phyloP scores from a whole-genome alignment of 306 rosid genomes.

The Benincasa hispida region DNA sequence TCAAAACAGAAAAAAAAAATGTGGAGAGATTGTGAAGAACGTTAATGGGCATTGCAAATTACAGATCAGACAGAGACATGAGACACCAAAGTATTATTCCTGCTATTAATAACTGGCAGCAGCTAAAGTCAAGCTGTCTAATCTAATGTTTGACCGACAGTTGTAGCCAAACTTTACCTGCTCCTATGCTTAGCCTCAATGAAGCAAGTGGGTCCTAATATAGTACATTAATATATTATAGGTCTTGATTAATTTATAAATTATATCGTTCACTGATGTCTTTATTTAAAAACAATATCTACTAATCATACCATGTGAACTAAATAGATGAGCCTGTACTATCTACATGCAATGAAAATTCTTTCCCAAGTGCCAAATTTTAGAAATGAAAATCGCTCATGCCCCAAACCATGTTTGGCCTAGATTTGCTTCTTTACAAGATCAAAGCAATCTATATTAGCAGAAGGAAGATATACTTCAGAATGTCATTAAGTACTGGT shows the following conservation, averaged over 20 bases:
- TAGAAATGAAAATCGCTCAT: not conserved
- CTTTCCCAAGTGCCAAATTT: not conserved
- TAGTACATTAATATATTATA: not conserved
- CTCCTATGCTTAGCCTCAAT: not conserved
- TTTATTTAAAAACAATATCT: not conserved
- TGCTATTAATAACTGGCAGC: not conserved
- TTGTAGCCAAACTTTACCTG: not conserved
- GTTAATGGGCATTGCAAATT: not conserved
- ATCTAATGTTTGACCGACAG: not conserved
- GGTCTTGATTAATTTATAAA: not conserved
- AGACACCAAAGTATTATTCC: not conserved
- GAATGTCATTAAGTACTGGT: not conserved
- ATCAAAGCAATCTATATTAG: not conserved
- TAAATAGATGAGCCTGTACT: not conserved
- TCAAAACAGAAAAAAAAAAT: too few species aligned
- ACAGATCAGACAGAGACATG: not conserved
- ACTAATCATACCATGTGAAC: not conserved
- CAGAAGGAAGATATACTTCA: not conserved
- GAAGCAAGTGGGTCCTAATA: not conserved
- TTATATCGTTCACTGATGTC: not conserved
- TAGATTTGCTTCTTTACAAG: not conserved
- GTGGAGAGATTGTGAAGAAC: not conserved
- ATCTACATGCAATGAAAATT: not conserved
- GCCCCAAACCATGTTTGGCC: not conserved
- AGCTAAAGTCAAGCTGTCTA: not conserved